Conservation (phyloP, 257 asterid genomes). For the Avicennia marina region DNA sequence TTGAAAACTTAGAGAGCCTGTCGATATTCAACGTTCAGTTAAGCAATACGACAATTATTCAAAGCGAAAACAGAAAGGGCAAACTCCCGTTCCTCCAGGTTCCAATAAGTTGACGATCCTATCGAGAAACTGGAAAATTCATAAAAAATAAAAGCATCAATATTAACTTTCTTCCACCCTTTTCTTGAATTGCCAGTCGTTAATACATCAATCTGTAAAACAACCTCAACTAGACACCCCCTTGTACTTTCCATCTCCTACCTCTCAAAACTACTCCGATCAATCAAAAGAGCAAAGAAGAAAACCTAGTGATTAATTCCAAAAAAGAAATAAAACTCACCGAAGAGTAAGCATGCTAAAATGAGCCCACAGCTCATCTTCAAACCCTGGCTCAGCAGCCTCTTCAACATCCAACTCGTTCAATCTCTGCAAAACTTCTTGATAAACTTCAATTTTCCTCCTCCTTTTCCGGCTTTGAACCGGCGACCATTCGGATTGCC, state of each 20-base stretch:
- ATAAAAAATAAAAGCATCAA: conserved; percentile 12
- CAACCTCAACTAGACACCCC: too few relatives aligned
- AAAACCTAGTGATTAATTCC: neutral
- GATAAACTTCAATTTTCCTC: conserved; percentile 66
- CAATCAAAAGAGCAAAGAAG: neutral
- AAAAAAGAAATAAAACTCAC: conserved; percentile 22
- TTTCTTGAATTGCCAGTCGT: neutral
- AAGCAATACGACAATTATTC: too few relatives aligned
- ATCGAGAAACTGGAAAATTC: conserved; percentile 11
- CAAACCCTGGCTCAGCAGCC: conserved; percentile 54
- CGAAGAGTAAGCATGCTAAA: conserved; percentile 65
- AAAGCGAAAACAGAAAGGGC: conserved; percentile 13
- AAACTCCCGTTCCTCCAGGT: conserved; percentile 4
- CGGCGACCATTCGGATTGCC: conserved; percentile 67
- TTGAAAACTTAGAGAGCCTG: too few relatives aligned
- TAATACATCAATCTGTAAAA: neutral
- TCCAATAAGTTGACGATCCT: conserved; percentile 8
- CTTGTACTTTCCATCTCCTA: neutral
- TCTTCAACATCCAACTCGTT: conserved; percentile 54
- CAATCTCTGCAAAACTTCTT: conserved; percentile 54
- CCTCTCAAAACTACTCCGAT: conserved; percentile 13
- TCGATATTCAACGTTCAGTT: too few relatives aligned
- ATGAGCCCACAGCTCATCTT: conserved; percentile 86
- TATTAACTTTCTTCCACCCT: neutral
- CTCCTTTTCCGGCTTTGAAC: conserved; percentile 46